Evolutionary conservation across 768 basidiomycete species (phyloP), one percentile per base, ranked within the genome.

Genomic region (Pholiota molesta): DNA sequence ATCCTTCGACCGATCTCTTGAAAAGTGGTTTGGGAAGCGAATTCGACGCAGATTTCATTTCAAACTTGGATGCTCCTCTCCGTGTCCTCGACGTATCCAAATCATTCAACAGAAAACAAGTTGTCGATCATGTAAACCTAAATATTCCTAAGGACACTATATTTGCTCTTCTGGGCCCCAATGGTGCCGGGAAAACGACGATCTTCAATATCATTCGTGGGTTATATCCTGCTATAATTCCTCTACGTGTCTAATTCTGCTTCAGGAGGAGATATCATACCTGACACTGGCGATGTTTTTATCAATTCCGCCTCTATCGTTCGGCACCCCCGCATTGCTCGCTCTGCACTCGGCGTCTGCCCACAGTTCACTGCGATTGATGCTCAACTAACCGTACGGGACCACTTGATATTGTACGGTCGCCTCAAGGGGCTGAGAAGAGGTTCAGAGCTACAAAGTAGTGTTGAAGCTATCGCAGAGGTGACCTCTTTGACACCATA

Each of bases 301-400:
- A 88, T 94, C 67, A 82, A 85, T 58, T 86, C 83, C 3, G 77
- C 80, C 39, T 92, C 90, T 5, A 85, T 90, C 40, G 75, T 89
- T 19, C 76, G 77, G n/a, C 78, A 86, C 58, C 84, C 90, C 0
- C 82, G 83, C 28, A 78, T 73, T 6, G 89, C 91, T 26, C 83
- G 90, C 19, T 79, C 87, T 5, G 81, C 86, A 7, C 83, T 94
- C 14, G 92, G 92, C 2, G 89, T 94, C 49, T 94, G 91, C 69
- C 91, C 91, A 0, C 92, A 93, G 64, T 91, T 92, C 74, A 92
- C 91, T 1, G 91, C 92, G 1, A 91, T 93, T 63, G 92, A 93
- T 63, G 75, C 84, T 9, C 88, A 92, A 66, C 71, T 93, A 40
- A 92, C 90, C 3, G 91, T 92, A 19, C 83, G 87, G 47, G 89